Evolutionary conservation across 2,329 filamentous ascomycete species (phyloP).

Genomic region (Xylariaceae sp.): DNA sequence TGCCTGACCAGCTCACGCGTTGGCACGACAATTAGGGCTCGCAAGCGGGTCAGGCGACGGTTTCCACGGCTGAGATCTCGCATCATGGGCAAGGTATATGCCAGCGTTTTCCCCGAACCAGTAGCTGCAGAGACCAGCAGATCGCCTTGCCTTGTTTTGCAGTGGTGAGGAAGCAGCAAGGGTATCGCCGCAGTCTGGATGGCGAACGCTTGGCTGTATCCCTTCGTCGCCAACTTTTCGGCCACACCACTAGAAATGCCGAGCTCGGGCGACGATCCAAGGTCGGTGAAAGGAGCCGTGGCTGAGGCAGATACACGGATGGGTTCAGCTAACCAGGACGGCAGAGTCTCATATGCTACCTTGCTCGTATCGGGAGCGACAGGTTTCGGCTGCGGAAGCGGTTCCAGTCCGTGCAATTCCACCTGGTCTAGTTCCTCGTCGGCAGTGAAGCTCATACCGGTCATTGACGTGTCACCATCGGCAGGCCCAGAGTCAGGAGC

Average conservation of each 20-base stretch:
- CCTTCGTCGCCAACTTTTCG: conserved; percentile 57
- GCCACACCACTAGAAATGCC: conserved; percentile 55
- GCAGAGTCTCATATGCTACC: conserved; percentile 70
- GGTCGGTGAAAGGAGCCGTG: conserved; percentile 50
- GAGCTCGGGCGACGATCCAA: conserved; percentile 37
- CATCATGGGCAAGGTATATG: conserved; percentile 82
- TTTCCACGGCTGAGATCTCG: conserved; percentile 59
- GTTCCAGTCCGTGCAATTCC: conserved; percentile 65
- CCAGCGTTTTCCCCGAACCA: conserved; percentile 89
- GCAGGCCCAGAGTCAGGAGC: conserved; percentile 31
- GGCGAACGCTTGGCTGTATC: conserved; percentile 65
- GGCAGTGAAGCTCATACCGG: conserved; percentile 3
- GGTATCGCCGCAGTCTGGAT: conserved; percentile 77
- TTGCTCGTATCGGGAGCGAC: conserved; percentile 48
- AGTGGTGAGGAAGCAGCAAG: conserved; percentile 58
- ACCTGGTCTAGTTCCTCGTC: conserved; percentile 7
- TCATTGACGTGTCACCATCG: conserved; percentile 16
- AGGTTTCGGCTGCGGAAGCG: conserved; percentile 70
- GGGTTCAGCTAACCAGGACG: conserved; percentile 72
- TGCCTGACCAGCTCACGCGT: conserved; percentile 87
- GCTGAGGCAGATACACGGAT: conserved; percentile 57
- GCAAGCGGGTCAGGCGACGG: conserved; percentile 53
- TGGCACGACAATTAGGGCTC: conserved; percentile 79
- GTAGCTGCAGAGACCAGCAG: conserved; percentile 88
- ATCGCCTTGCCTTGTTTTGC: conserved; percentile 60